These are phyloP conservation scores for Gentiana straminea DNA, from an alignment of 257 asterid genomes.

Conservation along the genomic window DNA sequence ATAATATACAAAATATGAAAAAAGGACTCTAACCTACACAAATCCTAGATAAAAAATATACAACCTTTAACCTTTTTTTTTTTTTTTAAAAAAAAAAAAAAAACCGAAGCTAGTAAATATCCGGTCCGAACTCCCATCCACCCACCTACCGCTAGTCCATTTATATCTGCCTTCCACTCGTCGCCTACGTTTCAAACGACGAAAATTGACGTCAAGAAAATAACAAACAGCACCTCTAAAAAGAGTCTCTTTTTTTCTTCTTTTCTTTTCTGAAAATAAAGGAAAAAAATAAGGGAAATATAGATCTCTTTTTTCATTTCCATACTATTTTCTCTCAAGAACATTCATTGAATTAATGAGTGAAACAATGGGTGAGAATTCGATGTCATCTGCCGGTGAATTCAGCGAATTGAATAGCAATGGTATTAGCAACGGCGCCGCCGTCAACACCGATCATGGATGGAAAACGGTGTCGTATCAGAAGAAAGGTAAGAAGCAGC, in stretches of 20 bases:
- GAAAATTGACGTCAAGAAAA: conserved; percentile 2
- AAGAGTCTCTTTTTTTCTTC: not conserved
- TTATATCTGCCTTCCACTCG: not conserved
- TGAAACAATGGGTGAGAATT: conserved; percentile 5
- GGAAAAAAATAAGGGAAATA: not conserved
- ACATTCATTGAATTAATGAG: not conserved
- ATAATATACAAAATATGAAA: too few relatives aligned
- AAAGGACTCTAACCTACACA: too few relatives aligned
- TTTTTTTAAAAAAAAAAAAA: too few relatives aligned
- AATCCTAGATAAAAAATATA: too few relatives aligned
- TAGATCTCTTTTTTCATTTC: not conserved
- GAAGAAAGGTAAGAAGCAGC: conserved; percentile 8
- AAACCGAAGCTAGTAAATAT: too few relatives aligned
- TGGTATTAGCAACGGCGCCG: not conserved
- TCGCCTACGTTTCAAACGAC: conserved; percentile 1
- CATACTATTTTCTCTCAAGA: not conserved
- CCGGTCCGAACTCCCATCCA: too few relatives aligned
- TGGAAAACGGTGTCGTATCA: conserved; percentile 34
- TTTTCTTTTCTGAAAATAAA: not conserved
- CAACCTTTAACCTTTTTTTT: too few relatives aligned
- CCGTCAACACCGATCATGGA: conserved; percentile 16
- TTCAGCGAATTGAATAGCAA: not conserved
- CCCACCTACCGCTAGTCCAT: too few relatives aligned
- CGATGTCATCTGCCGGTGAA: conserved; percentile 1
- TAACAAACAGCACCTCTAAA: not conserved